These are phyloP conservation scores for Curvularia lunata DNA, from an alignment of 2,329 filamentous ascomycete genomes.

Conservation along the genomic window DNA sequence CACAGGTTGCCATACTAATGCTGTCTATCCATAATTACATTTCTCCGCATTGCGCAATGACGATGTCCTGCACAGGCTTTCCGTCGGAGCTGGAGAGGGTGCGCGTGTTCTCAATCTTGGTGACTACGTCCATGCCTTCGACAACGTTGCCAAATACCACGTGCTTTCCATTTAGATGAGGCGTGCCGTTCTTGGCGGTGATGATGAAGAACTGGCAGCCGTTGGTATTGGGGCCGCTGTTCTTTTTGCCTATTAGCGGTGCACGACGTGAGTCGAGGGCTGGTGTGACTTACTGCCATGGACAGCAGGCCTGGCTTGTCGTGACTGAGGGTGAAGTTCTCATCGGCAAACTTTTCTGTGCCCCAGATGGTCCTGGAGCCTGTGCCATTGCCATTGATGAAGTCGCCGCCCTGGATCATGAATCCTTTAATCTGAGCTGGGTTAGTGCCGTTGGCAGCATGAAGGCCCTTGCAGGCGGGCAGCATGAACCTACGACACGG, in stretches of 20 bases:
- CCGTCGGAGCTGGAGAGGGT: slow-evolving; percentile 69
- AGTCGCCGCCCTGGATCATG: slow-evolving; percentile 98
- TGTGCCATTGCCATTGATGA: slow-evolving; percentile 89
- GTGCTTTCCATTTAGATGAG: slow-evolving; percentile 90
- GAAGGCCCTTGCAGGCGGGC: background rate
- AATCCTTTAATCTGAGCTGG: slow-evolving; percentile 80
- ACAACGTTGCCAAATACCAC: slow-evolving; percentile 93
- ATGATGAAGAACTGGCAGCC: slow-evolving; percentile 99
- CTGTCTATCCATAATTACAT: slow-evolving; percentile 64
- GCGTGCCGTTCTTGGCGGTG: slow-evolving; percentile 71
- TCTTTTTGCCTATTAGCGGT: slow-evolving; percentile 58
- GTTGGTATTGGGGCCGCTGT: slow-evolving; percentile 90
- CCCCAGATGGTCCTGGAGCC: slow-evolving; percentile 90
- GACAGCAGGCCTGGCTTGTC: slow-evolving; percentile 80
- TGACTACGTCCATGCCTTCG: slow-evolving; percentile 87
- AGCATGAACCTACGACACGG: slow-evolving; percentile 73
- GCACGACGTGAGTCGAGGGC: background rate
- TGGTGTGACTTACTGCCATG: slow-evolving; percentile 67
- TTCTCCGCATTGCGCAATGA: slow-evolving; percentile 87
- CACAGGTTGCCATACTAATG: slow-evolving; percentile 2
- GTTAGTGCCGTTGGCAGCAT: slow-evolving; percentile 15
- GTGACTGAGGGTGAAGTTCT: slow-evolving; percentile 85
- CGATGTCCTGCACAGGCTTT: slow-evolving; percentile 82
- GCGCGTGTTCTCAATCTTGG: slow-evolving; percentile 89
- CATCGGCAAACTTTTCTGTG: slow-evolving; percentile 81